A percentile compares a stretch with the other conserved stretches of the same genome.
Evolutionary conservation across 192 early-diverging fungal genomes (phyloP).

Genomic region (Umbelopsis sp.): DNA sequence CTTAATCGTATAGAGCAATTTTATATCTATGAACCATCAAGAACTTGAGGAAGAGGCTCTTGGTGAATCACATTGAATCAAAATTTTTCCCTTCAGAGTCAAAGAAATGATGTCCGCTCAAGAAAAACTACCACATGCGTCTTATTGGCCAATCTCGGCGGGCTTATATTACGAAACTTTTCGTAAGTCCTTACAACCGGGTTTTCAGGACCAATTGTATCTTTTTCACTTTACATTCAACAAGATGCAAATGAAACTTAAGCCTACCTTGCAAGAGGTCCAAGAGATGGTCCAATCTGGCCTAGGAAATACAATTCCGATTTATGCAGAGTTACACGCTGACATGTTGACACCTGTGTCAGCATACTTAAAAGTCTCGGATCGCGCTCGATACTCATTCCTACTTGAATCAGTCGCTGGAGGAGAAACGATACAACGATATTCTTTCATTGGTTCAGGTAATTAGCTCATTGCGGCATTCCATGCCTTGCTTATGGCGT

Average conservation of each 20-base stretch:
- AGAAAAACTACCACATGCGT: background rate
- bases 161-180: background rate
- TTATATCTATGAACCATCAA: too few relatives aligned
- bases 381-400: constrained; percentile 86
- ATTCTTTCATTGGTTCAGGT: constrained; percentile 94
- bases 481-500: background rate
- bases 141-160: background rate
- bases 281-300: constrained; percentile 57
- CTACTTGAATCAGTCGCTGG: constrained; percentile 93
- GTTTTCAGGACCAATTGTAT: constrained; percentile 70
- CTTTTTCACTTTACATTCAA: constrained; percentile 55
- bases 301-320: constrained; percentile 87
- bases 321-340: constrained; percentile 83
- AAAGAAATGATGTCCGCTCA: too few relatives aligned
- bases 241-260: constrained; percentile 46
- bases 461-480: background rate
- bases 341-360: constrained; percentile 97
- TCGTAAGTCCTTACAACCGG: constrained; percentile 41
- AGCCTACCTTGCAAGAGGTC: constrained; percentile 74
- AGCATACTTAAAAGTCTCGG: constrained; percentile 89
- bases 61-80: too few relatives aligned
- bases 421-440: constrained; percentile 94
- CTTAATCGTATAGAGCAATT: too few relatives aligned
- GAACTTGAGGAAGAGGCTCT: too few relatives aligned
- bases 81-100: too few relatives aligned